Conservation (phyloP, 352 stramenopile species). For the Peronospora destructor region DNA sequence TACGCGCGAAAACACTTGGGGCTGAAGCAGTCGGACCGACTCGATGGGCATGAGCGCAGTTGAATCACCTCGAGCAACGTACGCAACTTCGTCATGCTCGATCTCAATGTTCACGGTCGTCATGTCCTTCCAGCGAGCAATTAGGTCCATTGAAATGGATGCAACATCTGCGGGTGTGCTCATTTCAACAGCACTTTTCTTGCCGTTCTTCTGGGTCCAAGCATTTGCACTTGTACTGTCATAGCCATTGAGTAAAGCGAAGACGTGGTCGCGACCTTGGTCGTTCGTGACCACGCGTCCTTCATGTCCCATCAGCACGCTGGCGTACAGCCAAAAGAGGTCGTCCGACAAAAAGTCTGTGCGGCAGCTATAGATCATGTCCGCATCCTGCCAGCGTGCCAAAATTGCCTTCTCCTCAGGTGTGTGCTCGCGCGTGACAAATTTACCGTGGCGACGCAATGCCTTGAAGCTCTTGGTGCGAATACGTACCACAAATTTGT, state of each 20-base stretch:
- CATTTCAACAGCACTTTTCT: constrained; percentile 8
- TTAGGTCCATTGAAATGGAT: constrained; percentile 57
- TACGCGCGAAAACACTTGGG: constrained; percentile 62
- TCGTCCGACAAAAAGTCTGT: constrained; percentile 88
- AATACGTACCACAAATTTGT: constrained; percentile 55
- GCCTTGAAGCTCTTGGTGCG: constrained; percentile 44
- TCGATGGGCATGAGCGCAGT: constrained; percentile 41
- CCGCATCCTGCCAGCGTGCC: constrained; percentile 55
- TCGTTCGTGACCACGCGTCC: constrained; percentile 93
- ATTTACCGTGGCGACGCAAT: constrained; percentile 44
- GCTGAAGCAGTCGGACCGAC: constrained; percentile 45
- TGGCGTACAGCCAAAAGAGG: constrained; percentile 97
- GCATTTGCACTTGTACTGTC: constrained; percentile 11
- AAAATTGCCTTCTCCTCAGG: constrained; percentile 52
- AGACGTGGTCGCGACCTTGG: constrained; percentile 94
- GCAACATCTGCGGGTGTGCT: constrained; percentile 7
- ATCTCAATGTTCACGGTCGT: constrained; percentile 72
- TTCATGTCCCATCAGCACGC: constrained; percentile 55
- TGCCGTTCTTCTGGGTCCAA: constrained; percentile 18
- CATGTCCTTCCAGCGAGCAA: constrained; percentile 64
- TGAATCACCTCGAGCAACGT: constrained; percentile 4
- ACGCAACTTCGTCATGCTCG: constrained; percentile 43
- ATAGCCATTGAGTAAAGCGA: constrained; percentile 47
- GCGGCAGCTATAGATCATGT: constrained; percentile 89
- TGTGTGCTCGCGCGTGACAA: constrained; percentile 42